A percentile compares a stretch with the other conserved stretches of the same genome.
These are phyloP conservation scores for Fusarium nanum DNA, from an alignment of 2,329 filamentous ascomycete genomes.

Conservation along the genomic window DNA sequence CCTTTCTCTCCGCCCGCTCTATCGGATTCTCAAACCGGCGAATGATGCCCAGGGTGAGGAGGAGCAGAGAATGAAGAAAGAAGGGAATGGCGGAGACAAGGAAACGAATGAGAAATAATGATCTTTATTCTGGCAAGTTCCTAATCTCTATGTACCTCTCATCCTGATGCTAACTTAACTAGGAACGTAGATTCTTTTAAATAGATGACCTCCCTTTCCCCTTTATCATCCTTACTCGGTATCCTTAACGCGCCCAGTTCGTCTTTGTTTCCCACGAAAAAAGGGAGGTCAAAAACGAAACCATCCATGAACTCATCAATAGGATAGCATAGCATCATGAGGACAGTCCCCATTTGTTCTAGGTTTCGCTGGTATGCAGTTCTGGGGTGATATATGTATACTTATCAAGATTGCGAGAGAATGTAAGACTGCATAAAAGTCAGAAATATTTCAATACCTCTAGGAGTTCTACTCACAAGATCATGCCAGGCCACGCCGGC, in stretches of 20 bases:
- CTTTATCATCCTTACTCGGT: not conserved
- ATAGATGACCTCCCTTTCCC: too few relatives aligned
- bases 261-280: not conserved
- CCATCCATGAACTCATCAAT: rapidly evolving
- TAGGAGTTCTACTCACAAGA: conserved; percentile 34
- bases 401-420: not conserved
- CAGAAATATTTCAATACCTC: not conserved
- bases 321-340: not conserved
- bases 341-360: rapidly evolving
- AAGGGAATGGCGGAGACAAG: too few relatives aligned
- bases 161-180: not conserved
- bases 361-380: not conserved
- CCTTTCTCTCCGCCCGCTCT: rapidly evolving
- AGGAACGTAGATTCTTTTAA: too few relatives aligned
- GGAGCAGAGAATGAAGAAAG: too few relatives aligned
- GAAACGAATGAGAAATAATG: not conserved
- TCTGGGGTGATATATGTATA: not conserved
- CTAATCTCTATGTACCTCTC: not conserved
- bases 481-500: conserved; percentile 49
- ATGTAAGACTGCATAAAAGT: conserved; percentile 10
- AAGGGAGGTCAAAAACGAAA: not conserved
- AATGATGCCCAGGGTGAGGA: not conserved
- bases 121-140: rapidly evolving
- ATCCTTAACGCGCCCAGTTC: rapidly evolving
- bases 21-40: rapidly evolving